Percentiles rank a stretch among this genome's conserved stretches.
Evolutionary conservation across 1,139 yeast genomes (phyloP).

Genomic region (Debaryomyces coudertii): DNA sequence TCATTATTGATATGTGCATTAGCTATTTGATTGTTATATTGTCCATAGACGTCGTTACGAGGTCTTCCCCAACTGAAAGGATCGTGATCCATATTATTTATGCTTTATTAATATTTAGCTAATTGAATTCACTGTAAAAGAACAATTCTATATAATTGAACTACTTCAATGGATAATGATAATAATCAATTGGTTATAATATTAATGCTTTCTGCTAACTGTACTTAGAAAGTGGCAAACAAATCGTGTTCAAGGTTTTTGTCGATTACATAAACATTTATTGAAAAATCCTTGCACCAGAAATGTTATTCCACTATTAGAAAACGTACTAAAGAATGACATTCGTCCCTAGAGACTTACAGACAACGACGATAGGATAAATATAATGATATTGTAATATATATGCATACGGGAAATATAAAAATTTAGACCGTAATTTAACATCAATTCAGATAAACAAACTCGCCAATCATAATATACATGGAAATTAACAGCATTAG

Average conservation of each 20-base stretch:
- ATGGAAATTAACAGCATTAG: background rate
- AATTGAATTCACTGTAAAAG: background rate
- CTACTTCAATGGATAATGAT: slow-evolving; percentile 4
- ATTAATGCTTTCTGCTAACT: background rate
- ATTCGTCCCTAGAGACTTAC: background rate
- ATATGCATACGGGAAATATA: slow-evolving; percentile 4
- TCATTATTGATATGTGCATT: slow-evolving; percentile 38
- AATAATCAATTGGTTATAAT: background rate
- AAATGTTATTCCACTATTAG: no score
- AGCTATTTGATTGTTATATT: slow-evolving; percentile 74
- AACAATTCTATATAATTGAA: background rate
- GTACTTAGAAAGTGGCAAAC: slow-evolving; percentile 6
- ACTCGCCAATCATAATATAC: background rate
- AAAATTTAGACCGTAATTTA: background rate
- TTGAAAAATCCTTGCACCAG: background rate
- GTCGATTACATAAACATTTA: background rate
- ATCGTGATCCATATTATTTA: slow-evolving; percentile 79
- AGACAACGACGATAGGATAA: background rate
- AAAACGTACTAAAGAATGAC: no score
- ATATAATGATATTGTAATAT: slow-evolving; percentile 1
- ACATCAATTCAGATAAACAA: background rate
- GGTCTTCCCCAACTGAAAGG: slow-evolving; percentile 98
- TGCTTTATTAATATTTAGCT: background rate
- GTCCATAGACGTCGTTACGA: slow-evolving; percentile 75
- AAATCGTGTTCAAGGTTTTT: slow-evolving; percentile 1